A percentile compares a stretch with the other conserved stretches of the same genome.
Evolutionary conservation across 1,284 basidiomycete species (phyloP).

Genomic region (Termitomyces sp.): DNA sequence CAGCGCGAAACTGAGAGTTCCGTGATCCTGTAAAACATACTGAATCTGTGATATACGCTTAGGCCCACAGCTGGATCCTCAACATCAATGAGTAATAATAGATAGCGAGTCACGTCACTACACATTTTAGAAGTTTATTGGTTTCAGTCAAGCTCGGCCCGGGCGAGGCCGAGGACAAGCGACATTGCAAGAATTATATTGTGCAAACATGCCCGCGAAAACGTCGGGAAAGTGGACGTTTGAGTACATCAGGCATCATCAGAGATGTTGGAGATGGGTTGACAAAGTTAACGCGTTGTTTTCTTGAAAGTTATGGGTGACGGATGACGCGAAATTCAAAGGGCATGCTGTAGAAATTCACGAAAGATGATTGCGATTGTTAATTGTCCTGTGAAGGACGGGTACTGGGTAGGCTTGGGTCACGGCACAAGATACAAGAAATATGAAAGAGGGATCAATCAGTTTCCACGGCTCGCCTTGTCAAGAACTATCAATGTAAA

Average conservation of each 20-base stretch:
- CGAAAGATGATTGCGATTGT: slow-evolving; percentile 1
- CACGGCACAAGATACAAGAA: slow-evolving; percentile 10
- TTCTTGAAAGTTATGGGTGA: not conserved
- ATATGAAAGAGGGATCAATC: slow-evolving; percentile 7
- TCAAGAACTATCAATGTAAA: slow-evolving; percentile 23
- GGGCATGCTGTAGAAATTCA: not conserved
- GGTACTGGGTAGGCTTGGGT: not conserved
- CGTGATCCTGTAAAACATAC: too few species aligned
- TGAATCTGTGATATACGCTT: not conserved
- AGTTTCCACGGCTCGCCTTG: slow-evolving; percentile 24
- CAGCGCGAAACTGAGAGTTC: not conserved
- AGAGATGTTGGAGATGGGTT: not conserved
- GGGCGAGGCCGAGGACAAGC: not conserved
- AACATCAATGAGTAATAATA: not conserved
- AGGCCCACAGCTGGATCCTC: not conserved
- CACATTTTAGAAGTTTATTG: not conserved
- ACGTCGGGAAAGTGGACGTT: not conserved
- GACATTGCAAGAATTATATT: not conserved
- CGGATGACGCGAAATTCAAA: not conserved
- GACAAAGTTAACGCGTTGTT: not conserved
- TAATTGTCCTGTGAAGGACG: slow-evolving; percentile 3
- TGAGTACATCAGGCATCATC: not conserved
- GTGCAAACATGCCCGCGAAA: not conserved
- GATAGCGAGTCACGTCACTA: not conserved
- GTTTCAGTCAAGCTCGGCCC: not conserved